Evolutionary conservation across 2,329 filamentous ascomycete genomes (phyloP), one percentile per base, ranked within the genome.

Genomic region (Scolecobasidium constrictum): DNA sequence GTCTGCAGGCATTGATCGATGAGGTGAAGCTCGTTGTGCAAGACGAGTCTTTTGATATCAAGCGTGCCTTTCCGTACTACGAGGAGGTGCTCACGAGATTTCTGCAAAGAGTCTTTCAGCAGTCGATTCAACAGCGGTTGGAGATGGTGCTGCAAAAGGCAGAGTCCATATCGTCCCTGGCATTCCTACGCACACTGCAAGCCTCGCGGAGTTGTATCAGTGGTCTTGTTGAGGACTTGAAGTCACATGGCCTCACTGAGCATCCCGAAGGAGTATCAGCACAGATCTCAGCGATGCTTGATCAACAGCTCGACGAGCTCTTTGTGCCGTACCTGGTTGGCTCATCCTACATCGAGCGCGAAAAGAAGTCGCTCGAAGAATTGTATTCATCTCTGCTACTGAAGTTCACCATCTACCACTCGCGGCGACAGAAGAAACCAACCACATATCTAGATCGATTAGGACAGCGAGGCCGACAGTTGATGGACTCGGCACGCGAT

Each of bases 91-190:
- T 98, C 40, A 81, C 81, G 49, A 90, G 90, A 53, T 98, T 98
- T 54, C 73, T 98, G 40, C 92, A 98, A 62, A 77, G 92, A 50
- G 83, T 98, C 9, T 98, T 98, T 56, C 92, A 98, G 58, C 92
- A 98, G 62, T 96, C 90, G 2, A 88, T 98, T 48, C 93, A 98
- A 62, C 90, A 96, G 60, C 77, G 90, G 12, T 71, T 98, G 7
- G 92, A 98, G 59, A 85, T 94, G 77, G 88, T 98, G 3, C 69
- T 98, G 38, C 88, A 94, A 53, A 96, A 96, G 64, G 92, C 92
- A 13, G 83, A 86, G 50, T 85, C 83, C 4, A 80, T 96, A 13
- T 98, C 93, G 0, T 88, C 87, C 0, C 68, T 98, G 21, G 88
- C 92, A 1, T 98, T 95, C 57, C 65, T 98, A 21, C 78, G 92